Evolutionary conservation across 1,284 basidiomycete species (phyloP), one percentile per base, ranked within the genome.

Genomic region (Marasmius sp.): DNA sequence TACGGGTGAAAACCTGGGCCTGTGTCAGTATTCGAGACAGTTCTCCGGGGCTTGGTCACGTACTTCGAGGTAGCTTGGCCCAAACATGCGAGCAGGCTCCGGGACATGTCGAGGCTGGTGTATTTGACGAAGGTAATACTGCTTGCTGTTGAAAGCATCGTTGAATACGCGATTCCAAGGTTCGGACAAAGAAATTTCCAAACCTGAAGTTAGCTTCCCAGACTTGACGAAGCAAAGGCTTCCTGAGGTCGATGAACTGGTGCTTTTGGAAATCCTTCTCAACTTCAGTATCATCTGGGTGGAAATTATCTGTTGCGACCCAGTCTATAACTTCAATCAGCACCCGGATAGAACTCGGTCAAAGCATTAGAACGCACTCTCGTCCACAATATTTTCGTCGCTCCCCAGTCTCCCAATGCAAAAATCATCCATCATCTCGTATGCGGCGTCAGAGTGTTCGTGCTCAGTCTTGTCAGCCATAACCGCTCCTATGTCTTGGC

Each of bases 121-220:
- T 0, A 99, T 95, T 76, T 99, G 97, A 71, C 94, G 86, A 58
- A 99, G 82, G 75, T 99, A 99, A 74, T 97, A 99, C 22, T 92
- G 87, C 81, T 99, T 99, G 71, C 91, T 90, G 68, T 58, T 52
- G 34, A 72, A 47, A 27, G 27, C 5, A 27, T 5, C 27, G 27
- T 5, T 27, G 43, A 36, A 52, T 54, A 50, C 58, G 52, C 36
- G 51, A 27, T 27, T 9, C 38, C 33, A 11, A 58, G 36, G 10
- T 38, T 16, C n/a, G 45, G 0, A 5, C 2, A 18, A 11, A 9
- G 22, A 12, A 39, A 12, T 0, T 3, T 47, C 57, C 61, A 18
- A 60, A 85, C 87, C 86, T 91, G 72, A 93, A 97, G 72, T 93
- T 92, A 38, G 86, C 84, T 64, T 87, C 78, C 88, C 90, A 93